phyloP scores from a whole-genome alignment of 805 yeast species.

The Candida coquimbonensis region DNA sequence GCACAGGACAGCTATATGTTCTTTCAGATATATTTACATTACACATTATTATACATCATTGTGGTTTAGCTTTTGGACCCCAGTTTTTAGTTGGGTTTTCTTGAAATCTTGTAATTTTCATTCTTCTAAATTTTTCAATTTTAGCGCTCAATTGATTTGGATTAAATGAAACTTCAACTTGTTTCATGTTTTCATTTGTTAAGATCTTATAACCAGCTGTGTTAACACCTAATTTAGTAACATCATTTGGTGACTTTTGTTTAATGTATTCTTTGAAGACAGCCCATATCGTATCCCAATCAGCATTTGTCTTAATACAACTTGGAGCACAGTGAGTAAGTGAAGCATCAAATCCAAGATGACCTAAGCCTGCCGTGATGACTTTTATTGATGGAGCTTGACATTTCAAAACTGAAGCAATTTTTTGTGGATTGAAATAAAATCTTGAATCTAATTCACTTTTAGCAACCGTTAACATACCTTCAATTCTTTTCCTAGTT shows the following conservation, averaged over 20 bases:
- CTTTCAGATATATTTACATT: neutral
- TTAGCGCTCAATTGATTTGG: conserved; percentile 49
- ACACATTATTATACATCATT: conserved; percentile 5
- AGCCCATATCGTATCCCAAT: conserved; percentile 73
- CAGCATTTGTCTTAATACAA: conserved; percentile 84
- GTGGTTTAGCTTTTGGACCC: conserved; percentile 93
- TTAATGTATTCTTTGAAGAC: conserved; percentile 59
- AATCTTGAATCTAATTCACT: conserved; percentile 71
- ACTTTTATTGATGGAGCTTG: conserved; percentile 76
- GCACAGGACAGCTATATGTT: neutral
- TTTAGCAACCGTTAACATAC: conserved; percentile 83
- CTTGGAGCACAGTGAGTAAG: conserved; percentile 86
- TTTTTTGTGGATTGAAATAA: conserved; percentile 72
- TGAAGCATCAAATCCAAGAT: conserved; percentile 75
- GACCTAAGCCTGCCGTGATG: conserved; percentile 74
- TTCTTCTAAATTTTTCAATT: conserved; percentile 56
- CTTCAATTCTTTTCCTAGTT: conserved; percentile 78
- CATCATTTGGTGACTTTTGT: conserved; percentile 32
- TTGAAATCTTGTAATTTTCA: conserved; percentile 82
- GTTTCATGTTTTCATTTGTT: conserved; percentile 33
- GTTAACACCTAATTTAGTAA: conserved; percentile 30
- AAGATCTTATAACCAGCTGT: conserved; percentile 55
- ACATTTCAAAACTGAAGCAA: conserved; percentile 70
- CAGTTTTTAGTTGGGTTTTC: conserved; percentile 90
- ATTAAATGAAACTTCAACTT: conserved; percentile 46